These are phyloP conservation scores for Peronospora destructor DNA, from an alignment of 352 stramenopile species.

Conservation along the genomic window DNA sequence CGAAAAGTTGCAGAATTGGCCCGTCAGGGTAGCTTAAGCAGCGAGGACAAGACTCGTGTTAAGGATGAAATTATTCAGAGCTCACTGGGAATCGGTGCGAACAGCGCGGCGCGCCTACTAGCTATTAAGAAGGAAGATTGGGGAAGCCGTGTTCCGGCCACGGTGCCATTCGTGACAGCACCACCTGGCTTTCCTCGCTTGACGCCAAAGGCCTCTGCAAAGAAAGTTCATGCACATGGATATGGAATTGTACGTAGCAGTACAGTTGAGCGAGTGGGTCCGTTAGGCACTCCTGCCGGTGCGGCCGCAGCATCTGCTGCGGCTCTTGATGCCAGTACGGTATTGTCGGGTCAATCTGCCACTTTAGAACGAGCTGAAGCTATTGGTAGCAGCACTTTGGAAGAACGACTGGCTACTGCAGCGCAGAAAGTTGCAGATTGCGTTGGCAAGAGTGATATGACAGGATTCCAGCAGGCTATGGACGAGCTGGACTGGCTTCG, in stretches of 20 bases:
- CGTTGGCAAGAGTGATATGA: conserved; percentile 73
- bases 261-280: conserved; percentile 2
- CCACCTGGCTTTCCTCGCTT: conserved; percentile 49
- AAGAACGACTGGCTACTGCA: conserved; percentile 59
- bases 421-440: conserved; percentile 69
- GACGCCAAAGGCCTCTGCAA: conserved; percentile 42
- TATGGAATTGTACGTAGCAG: conserved; percentile 51
- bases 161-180: conserved; percentile 22
- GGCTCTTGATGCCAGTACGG: conserved; percentile 22
- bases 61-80: conserved; percentile 87
- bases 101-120: conserved; percentile 50
- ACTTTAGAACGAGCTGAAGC: conserved; percentile 23
- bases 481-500: conserved; percentile 71
- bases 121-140: conserved; percentile 46
- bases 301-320: conserved; percentile 12
- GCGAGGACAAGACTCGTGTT: conserved; percentile 72
- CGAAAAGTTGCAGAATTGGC: conserved; percentile 76
- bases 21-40: conserved; percentile 70
- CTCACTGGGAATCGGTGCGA: conserved; percentile 68
- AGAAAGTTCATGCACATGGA: conserved; percentile 44
- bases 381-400: conserved; percentile 29
- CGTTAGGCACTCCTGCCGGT: conserved; percentile 21
- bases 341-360: conserved; percentile 25
- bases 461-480: conserved; percentile 76
- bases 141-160: conserved; percentile 26